Evolutionary conservation across 306 rosid genomes (phyloP), one percentile per base, ranked within the genome.

Genomic region (Sicyos baderoa): DNA sequence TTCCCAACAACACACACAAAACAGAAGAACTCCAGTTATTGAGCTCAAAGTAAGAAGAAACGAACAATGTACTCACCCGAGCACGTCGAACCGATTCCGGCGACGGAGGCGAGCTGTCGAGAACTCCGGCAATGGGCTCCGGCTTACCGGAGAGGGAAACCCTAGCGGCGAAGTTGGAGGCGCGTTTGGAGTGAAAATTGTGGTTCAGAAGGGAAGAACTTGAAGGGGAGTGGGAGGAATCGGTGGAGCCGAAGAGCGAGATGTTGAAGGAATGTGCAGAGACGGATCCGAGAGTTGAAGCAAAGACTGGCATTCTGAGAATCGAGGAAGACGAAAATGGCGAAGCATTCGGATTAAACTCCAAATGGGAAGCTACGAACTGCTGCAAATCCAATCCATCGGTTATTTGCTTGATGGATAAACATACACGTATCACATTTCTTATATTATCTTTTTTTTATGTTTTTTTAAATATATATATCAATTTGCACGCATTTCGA

Each of bases 61-160:
- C 0, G 35, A 55, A 13, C 47, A 7, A 5, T 7, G 60, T 62
- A 81, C 82, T 67, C 84, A 91, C 97, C 96, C 85, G 91, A 81
- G 91, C 68, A 21, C 35, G 88, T 18, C 88, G 80, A 84, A 75
- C 4, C 13, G 68, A 63, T 4, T 82, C 84, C 4, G 70, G 47
- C 18, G 85, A 76, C 68, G 72, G n/a, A 56, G 86, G 37, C 1
- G 92, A 70, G 63, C 73, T 84, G 52, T 77, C 80, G 15, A 80
- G 80, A 18, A 76, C 64, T 78, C 67, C 76, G 35, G 45, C 53
- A 42, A 17, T 15, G 18, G 52, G 80, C 16, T 82, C 84, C 6
- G 82, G 54, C 58, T 55, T 78, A 68, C 81, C 82, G 72, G 87
- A 74, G 15, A 79, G 78, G 37, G 79, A 79, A 70, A 84, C 74